A percentile compares a stretch with the other conserved stretches of the same genome.
Evolutionary conservation across 176 grass and related monocot genomes (phyloP).

Genomic region (Poa pratensis): DNA sequence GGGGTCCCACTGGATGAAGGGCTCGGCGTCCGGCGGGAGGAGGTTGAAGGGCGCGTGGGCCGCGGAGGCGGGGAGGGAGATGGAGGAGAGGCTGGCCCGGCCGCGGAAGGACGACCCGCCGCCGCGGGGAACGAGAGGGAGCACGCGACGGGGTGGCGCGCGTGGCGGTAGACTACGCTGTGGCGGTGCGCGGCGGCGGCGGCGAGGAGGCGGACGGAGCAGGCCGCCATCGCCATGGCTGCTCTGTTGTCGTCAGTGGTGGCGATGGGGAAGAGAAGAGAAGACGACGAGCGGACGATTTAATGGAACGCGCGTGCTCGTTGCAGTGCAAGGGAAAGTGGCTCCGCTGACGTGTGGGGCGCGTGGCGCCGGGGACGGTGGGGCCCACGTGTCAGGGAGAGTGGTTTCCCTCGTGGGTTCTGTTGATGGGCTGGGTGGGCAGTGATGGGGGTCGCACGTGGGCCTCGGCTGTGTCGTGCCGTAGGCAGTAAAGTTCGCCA

Average conservation of each 20-base stretch:
- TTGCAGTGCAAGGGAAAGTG: not conserved
- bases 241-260: not conserved
- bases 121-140: conserved; percentile 46
- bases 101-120: conserved; percentile 32
- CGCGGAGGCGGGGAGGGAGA: conserved; percentile 37
- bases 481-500: conserved; percentile 17
- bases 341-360: not conserved
- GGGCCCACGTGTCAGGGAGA: not conserved
- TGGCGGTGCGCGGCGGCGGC: conserved; percentile 36
- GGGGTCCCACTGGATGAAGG: conserved; percentile 73
- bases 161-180: not conserved
- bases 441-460: conserved; percentile 23
- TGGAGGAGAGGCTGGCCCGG: conserved; percentile 39
- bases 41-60: conserved; percentile 33
- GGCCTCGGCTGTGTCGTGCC: not conserved
- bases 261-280: conserved; percentile 8
- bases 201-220: conserved; percentile 53
- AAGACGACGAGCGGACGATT: not conserved
- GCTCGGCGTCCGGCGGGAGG: conserved; percentile 48
- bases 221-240: conserved; percentile 67
- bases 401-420: not conserved
- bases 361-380: fast-evolving
- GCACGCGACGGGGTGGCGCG: not conserved
- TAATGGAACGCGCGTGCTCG: not conserved
- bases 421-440: not conserved